Conservation (phyloP, 495 filamentous ascomycete genomes). For the Aspergillus avenaceus region DNA sequence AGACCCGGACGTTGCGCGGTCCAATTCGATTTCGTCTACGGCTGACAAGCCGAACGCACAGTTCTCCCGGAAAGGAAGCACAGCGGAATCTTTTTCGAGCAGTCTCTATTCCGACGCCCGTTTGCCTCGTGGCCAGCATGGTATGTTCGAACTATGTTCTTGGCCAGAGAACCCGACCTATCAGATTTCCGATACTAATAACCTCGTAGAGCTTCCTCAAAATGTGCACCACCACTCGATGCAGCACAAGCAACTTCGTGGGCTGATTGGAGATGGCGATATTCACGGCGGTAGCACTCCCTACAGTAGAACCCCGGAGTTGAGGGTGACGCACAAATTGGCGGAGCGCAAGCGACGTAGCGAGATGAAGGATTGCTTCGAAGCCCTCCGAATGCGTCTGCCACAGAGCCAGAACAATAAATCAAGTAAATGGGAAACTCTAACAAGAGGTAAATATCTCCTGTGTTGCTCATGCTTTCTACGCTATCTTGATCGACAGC, state of each 20-base stretch:
- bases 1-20: constrained; percentile 62
- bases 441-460: constrained; percentile 76
- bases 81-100: constrained; percentile 67
- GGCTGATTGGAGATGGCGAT: constrained; percentile 60
- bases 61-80: constrained; percentile 65
- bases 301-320: constrained; percentile 90
- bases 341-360: constrained; percentile 93
- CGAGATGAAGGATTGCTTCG: constrained; percentile 98
- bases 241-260: constrained; percentile 68
- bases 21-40: constrained; percentile 50
- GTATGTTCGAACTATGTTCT: constrained; percentile 22
- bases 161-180: not conserved
- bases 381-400: constrained; percentile 74
- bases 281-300: constrained; percentile 56
- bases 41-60: constrained; percentile 43
- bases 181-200: constrained; percentile 5
- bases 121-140: constrained; percentile 67
- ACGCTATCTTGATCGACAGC: too few relatives aligned
- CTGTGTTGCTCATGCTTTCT: not conserved
- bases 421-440: constrained; percentile 97
- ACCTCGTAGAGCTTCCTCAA: constrained; percentile 37
- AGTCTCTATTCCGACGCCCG: constrained; percentile 72
- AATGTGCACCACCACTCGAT: constrained; percentile 69
- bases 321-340: constrained; percentile 93
- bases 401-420: constrained; percentile 87